These are phyloP conservation scores for Coffea canephora DNA, from an alignment of 257 asterid genomes.

Conservation along the genomic window DNA sequence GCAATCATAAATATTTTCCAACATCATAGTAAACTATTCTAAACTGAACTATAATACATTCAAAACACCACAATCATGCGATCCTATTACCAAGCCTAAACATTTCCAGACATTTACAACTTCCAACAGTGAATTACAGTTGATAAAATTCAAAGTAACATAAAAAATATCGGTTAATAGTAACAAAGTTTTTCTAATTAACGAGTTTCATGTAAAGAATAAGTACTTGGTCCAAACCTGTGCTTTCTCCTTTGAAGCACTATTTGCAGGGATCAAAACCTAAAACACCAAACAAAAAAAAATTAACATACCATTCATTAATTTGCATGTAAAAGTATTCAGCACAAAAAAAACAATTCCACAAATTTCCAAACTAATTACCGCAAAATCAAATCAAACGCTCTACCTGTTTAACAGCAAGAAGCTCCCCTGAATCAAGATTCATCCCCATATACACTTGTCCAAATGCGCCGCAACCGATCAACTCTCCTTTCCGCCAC, in stretches of 20 bases:
- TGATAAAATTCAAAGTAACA: not conserved
- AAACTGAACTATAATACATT: not conserved
- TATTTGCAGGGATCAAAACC: constrained; percentile 68
- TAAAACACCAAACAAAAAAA: constrained; percentile 19
- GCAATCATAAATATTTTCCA: not conserved
- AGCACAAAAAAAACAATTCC: not conserved
- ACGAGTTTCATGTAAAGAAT: not conserved
- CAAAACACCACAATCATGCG: not conserved
- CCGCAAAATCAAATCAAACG: not conserved
- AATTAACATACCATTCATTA: not conserved
- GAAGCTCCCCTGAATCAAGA: constrained; percentile 76
- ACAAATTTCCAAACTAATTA: not conserved
- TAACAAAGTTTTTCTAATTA: not conserved
- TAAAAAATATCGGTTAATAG: not conserved
- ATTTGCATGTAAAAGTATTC: not conserved
- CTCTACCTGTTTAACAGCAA: constrained; percentile 49
- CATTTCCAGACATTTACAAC: not conserved
- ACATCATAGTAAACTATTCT: not conserved
- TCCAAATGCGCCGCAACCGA: constrained; percentile 75
- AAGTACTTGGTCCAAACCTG: constrained; percentile 39
- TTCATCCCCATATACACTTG: constrained; percentile 82
- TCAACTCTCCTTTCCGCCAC: constrained; percentile 44
- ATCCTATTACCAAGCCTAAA: not conserved
- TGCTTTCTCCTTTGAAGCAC: constrained; percentile 60
- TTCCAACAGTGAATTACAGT: not conserved